These are phyloP conservation scores for Endogone sp. DNA, from an alignment of 192 early-diverging fungal genomes.

Conservation along the genomic window DNA sequence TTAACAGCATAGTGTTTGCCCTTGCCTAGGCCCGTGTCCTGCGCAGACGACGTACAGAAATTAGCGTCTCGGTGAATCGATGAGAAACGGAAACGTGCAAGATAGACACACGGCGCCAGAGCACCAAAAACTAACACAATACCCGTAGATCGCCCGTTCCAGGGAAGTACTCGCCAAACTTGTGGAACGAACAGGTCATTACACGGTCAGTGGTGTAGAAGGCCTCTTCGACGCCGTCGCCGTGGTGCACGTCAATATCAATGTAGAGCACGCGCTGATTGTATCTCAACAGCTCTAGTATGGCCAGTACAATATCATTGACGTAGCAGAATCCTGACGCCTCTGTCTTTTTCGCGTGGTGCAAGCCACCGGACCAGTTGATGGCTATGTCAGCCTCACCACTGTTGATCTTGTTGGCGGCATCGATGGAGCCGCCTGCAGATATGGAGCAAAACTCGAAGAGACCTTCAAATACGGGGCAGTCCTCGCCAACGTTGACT, in stretches of 20 bases:
- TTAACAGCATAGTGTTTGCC: constrained; percentile 96
- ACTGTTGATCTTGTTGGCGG: constrained; percentile 58
- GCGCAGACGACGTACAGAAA: constrained; percentile 2
- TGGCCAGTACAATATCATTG: constrained; percentile 96
- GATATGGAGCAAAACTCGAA: constrained; percentile 92
- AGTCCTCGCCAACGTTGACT: constrained; percentile 90
- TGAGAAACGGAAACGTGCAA: neutral
- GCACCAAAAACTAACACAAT: constrained; percentile 22
- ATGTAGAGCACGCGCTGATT: constrained; percentile 94
- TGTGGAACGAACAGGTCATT: constrained; percentile 99
- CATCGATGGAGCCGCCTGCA: constrained; percentile 90
- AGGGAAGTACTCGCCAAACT: constrained; percentile 98
- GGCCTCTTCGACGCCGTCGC: constrained; percentile 98
- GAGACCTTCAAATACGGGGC: constrained; percentile 94
- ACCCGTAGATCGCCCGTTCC: constrained; percentile 94
- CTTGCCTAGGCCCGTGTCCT: constrained; percentile 88
- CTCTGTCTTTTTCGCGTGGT: constrained; percentile 97
- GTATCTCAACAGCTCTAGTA: constrained; percentile 82
- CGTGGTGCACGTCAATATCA: constrained; percentile 99
- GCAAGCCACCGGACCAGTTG: constrained; percentile 95
- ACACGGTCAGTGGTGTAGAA: constrained; percentile 99
- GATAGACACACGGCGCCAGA: neutral
- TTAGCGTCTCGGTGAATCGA: neutral
- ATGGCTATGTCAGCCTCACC: constrained; percentile 68
- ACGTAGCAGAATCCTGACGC: constrained; percentile 98